phyloP scores from a whole-genome alignment of 2,329 filamentous ascomycete species.

The Xylariaceae sp. region DNA sequence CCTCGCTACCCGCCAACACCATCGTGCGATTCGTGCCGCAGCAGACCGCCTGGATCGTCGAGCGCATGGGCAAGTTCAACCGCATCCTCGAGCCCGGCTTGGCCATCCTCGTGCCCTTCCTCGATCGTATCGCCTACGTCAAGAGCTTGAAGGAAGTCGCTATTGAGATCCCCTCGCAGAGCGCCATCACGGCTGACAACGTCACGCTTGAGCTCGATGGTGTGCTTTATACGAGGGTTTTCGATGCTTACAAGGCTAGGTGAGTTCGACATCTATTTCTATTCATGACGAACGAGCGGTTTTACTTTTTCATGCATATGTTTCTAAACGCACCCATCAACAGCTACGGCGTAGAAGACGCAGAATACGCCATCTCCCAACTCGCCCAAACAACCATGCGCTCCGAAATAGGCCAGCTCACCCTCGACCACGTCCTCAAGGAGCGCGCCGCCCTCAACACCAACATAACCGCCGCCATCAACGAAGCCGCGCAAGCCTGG shows the following conservation, averaged over 20 bases:
- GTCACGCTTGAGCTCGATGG: slow-evolving; percentile 95
- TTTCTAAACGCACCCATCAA: background rate
- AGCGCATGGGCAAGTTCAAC: slow-evolving; percentile 98
- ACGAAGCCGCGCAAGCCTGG: slow-evolving; percentile 95
- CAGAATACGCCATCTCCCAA: slow-evolving; percentile 97
- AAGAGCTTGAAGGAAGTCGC: slow-evolving; percentile 95
- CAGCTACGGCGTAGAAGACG: slow-evolving; percentile 96
- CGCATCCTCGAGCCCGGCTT: slow-evolving; percentile 89
- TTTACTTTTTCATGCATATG: background rate
- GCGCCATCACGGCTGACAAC: slow-evolving; percentile 97
- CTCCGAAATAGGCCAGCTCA: slow-evolving; percentile 93
- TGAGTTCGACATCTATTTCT: slow-evolving; percentile 41
- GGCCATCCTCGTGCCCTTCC: slow-evolving; percentile 80
- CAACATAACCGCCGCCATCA: slow-evolving; percentile 98
- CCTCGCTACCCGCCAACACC: slow-evolving; percentile 82
- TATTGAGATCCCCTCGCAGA: slow-evolving; percentile 95
- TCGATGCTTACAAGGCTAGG: slow-evolving; percentile 98
- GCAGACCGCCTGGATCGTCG: slow-evolving; percentile 96
- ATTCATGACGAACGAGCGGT: too few relatives aligned
- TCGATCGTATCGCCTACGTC: slow-evolving; percentile 96
- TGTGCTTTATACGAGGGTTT: slow-evolving; percentile 90
- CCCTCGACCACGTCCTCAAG: slow-evolving; percentile 95
- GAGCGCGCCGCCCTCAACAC: slow-evolving; percentile 94
- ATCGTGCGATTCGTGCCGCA: slow-evolving; percentile 97
- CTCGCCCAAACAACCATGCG: slow-evolving; percentile 99